phyloP scores from a whole-genome alignment of 805 yeast species.

The Nakazawaea ambrosiae region DNA sequence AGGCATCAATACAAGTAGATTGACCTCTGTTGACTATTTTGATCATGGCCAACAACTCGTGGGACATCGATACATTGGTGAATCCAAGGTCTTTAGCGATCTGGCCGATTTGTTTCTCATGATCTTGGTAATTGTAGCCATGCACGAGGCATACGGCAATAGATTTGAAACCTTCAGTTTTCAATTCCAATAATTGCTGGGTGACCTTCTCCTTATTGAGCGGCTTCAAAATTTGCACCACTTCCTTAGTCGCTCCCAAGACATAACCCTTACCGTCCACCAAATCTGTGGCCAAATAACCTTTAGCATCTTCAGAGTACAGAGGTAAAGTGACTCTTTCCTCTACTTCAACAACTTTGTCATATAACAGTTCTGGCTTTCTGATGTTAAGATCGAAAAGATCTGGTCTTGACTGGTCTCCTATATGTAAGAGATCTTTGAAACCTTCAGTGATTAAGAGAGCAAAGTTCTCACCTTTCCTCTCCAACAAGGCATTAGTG shows the following conservation, averaged over 20 bases:
- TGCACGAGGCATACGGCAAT: slow-evolving; percentile 29
- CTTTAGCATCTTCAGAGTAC: slow-evolving; percentile 25
- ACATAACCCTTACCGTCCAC: slow-evolving; percentile 22
- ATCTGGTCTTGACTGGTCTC: slow-evolving; percentile 46
- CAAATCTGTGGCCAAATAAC: slow-evolving; percentile 14
- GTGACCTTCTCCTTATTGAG: slow-evolving; percentile 21
- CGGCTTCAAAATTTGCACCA: slow-evolving; percentile 29
- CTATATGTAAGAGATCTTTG: slow-evolving; percentile 42
- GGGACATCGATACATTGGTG: slow-evolving; percentile 28
- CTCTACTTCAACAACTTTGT: slow-evolving; percentile 43
- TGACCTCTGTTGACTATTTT: slow-evolving; percentile 34
- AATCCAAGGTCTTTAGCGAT: slow-evolving; percentile 44
- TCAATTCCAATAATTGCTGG: slow-evolving; percentile 17
- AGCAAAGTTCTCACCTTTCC: slow-evolving; percentile 44
- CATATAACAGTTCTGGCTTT: slow-evolving; percentile 39
- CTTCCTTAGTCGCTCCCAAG: slow-evolving; percentile 32
- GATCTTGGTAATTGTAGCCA: slow-evolving; percentile 29
- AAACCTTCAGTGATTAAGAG: slow-evolving; percentile 44
- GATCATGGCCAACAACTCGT: slow-evolving; percentile 29
- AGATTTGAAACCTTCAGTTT: slow-evolving; percentile 21
- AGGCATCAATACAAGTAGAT: slow-evolving; percentile 35
- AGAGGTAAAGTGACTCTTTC: slow-evolving; percentile 42
- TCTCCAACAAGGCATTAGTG: slow-evolving; percentile 44
- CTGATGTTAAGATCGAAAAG: slow-evolving; percentile 42
- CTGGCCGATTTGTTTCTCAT: slow-evolving; percentile 26